A percentile compares a stretch with the other conserved stretches of the same genome.
Conservation (phyloP, 495 filamentous ascomycete species). For the Podospora tetraspora region DNA sequence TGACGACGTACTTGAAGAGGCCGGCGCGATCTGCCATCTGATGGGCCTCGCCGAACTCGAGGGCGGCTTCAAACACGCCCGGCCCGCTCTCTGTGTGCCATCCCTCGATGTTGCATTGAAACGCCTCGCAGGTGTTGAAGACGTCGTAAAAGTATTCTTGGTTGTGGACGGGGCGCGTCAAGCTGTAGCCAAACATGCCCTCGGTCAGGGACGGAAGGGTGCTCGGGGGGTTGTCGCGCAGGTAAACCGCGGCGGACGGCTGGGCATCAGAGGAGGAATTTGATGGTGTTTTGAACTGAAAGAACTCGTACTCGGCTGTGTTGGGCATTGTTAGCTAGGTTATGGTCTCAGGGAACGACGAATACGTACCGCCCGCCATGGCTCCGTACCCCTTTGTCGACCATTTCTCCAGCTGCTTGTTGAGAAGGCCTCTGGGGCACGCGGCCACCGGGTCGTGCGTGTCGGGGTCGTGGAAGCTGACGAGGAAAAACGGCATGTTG, state of each 20-base stretch:
- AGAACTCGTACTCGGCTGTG: conserved; percentile 95
- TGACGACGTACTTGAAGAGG: conserved; percentile 93
- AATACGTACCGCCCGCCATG: conserved; percentile 81
- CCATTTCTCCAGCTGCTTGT: conserved; percentile 60
- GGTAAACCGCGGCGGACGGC: conserved; percentile 67
- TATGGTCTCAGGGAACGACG: background rate
- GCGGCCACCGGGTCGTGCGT: conserved; percentile 64
- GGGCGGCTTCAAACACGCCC: conserved; percentile 90
- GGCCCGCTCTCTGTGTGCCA: conserved; percentile 98
- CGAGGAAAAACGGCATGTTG: conserved; percentile 85
- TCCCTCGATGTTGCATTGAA: conserved; percentile 81
- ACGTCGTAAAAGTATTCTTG: conserved; percentile 92
- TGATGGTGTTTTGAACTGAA: conserved; percentile 76
- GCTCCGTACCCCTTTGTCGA: conserved; percentile 62
- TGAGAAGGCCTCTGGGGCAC: conserved; percentile 75
- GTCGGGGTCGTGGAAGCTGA: conserved; percentile 80
- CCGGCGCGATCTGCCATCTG: conserved; percentile 87
- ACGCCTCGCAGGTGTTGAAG: conserved; percentile 74
- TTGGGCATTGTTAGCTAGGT: conserved; percentile 10
- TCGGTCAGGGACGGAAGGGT: conserved; percentile 75
- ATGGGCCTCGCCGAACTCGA: conserved; percentile 77
- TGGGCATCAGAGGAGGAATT: conserved; percentile 46
- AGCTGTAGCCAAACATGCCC: conserved; percentile 96
- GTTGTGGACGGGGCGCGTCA: conserved; percentile 89
- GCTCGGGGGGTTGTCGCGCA: conserved; percentile 66